Evolutionary conservation across 306 rosid genomes (phyloP).

Genomic region (Malus orientalis): DNA sequence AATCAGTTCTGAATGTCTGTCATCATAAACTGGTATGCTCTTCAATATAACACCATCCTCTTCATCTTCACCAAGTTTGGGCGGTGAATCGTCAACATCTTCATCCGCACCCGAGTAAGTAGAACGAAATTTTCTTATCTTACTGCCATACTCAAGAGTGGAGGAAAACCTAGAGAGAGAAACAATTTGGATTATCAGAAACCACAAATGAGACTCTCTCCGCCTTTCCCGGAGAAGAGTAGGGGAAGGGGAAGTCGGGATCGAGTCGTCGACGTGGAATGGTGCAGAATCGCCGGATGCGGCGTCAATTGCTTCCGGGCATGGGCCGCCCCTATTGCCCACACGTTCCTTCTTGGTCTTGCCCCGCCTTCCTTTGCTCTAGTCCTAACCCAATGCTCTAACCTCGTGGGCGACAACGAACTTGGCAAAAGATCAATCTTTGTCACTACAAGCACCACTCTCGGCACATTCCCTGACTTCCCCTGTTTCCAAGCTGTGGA

Average conservation of each 20-base stretch:
- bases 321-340: too few relatives aligned
- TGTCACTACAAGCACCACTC: conserved; percentile 77
- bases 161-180: conserved; percentile 19
- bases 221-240: too few relatives aligned
- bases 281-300: too few relatives aligned
- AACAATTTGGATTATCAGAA: too few relatives aligned
- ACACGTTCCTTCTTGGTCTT: background rate
- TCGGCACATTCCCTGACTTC: conserved; percentile 77
- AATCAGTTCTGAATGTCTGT: conserved; percentile 85
- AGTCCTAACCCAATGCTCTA: conserved; percentile 87
- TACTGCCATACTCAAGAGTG: conserved; percentile 69
- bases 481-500: conserved; percentile 71
- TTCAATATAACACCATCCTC: conserved; percentile 46
- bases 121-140: conserved; percentile 63
- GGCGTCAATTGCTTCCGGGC: too few relatives aligned
- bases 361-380: conserved; percentile 86
- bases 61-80: conserved; percentile 49
- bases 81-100: conserved; percentile 57
- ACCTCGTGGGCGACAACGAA: conserved; percentile 58
- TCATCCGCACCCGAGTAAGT: conserved; percentile 76
- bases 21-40: conserved; percentile 95
- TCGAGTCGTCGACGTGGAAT: too few relatives aligned
- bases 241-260: too few relatives aligned
- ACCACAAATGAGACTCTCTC: too few relatives aligned
- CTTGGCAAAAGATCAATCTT: conserved; percentile 74